Conservation (phyloP, 768 basidiomycete species). For the Tremella yokohamensis region DNA sequence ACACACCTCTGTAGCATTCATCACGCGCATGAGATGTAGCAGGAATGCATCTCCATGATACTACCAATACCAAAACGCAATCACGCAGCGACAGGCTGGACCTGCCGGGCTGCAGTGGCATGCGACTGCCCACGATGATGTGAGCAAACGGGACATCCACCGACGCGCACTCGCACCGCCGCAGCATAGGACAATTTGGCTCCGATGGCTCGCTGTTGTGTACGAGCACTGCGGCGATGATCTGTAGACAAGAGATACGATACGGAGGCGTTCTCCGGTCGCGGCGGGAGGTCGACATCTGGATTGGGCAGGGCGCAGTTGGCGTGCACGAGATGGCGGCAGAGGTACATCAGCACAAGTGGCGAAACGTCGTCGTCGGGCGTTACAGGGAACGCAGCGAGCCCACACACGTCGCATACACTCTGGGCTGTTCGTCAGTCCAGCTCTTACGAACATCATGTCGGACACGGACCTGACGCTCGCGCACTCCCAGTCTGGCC, state of each 20-base stretch:
- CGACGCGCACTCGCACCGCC: conserved; percentile 63
- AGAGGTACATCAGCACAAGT: conserved; percentile 71
- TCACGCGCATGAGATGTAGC: not conserved
- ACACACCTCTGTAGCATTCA: conserved; percentile 2
- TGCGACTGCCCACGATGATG: conserved; percentile 2
- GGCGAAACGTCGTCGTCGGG: conserved; percentile 50
- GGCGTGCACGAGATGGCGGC: conserved; percentile 82
- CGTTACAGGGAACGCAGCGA: conserved; percentile 57
- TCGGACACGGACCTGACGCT: conserved; percentile 71
- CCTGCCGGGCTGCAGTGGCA: too few species aligned
- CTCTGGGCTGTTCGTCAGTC: conserved; percentile 35
- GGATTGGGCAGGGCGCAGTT: conserved; percentile 64
- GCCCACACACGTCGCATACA: conserved; percentile 65
- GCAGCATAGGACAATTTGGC: conserved; percentile 77
- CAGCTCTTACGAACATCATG: too few species aligned
- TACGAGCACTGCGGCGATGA: conserved; percentile 22
- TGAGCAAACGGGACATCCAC: conserved; percentile 74
- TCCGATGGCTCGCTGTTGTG: conserved; percentile 49
- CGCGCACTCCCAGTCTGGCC: conserved; percentile 79
- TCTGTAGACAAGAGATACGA: conserved; percentile 54
- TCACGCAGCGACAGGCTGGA: too few species aligned
- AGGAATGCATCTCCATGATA: too few species aligned
- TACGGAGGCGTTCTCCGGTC: conserved; percentile 59
- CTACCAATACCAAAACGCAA: too few species aligned
- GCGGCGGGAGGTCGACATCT: conserved; percentile 60